Evolutionary conservation across 2,329 filamentous ascomycete species (phyloP).

Genomic region (Xylaria sp.): DNA sequence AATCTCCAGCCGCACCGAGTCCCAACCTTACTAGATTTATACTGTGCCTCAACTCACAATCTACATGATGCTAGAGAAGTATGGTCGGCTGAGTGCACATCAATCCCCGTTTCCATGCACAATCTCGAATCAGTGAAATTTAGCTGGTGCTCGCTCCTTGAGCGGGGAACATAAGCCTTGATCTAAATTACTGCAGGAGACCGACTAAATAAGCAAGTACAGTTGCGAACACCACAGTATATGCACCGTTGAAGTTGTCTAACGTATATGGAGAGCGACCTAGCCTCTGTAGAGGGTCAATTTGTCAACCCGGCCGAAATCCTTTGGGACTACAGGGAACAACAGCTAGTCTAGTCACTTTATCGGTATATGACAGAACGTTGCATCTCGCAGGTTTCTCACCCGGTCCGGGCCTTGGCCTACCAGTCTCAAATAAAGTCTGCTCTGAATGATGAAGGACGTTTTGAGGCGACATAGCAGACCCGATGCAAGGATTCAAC

Average conservation of each 20-base stretch:
- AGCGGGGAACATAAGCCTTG: slow-evolving; percentile 39
- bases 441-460: slow-evolving; percentile 15
- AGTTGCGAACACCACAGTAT: background rate
- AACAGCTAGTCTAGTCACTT: slow-evolving; percentile 21
- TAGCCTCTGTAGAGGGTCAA: slow-evolving; percentile 4
- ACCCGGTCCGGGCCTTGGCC: slow-evolving; percentile 10
- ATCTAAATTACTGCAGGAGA: slow-evolving; percentile 11
- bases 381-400: slow-evolving; percentile 23
- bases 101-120: slow-evolving; percentile 21
- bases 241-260: slow-evolving; percentile 36
- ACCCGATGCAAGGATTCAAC: slow-evolving; percentile 44
- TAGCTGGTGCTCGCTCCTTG: slow-evolving; percentile 16
- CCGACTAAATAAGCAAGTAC: background rate
- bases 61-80: slow-evolving; percentile 6
- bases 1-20: slow-evolving; percentile 40
- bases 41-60: slow-evolving; percentile 8
- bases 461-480: slow-evolving; percentile 40
- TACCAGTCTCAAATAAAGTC: slow-evolving; percentile 14
- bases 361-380: slow-evolving; percentile 37
- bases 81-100: slow-evolving; percentile 19
- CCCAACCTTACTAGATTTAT: background rate
- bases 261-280: slow-evolving; percentile 32
- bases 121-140: slow-evolving; percentile 19
- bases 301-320: slow-evolving; percentile 22
- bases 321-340: slow-evolving; percentile 21